Evolutionary conservation across 2,329 filamentous ascomycete species (phyloP).

Genomic region (Pestalotiopsis sp.): DNA sequence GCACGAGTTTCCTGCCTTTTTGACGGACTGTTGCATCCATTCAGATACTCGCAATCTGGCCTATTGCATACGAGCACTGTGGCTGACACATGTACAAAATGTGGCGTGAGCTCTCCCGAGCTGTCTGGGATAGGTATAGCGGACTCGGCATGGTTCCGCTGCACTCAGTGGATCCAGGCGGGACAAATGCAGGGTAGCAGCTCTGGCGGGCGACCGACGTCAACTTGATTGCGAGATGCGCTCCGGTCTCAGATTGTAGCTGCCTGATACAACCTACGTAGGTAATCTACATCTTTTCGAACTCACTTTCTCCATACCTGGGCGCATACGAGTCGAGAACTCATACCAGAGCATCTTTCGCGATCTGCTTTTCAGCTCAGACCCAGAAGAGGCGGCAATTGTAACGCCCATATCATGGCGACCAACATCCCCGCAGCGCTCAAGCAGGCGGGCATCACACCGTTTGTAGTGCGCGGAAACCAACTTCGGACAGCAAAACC

Average conservation of each 20-base stretch:
- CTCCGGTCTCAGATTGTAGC: neutral
- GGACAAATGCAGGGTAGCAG: neutral
- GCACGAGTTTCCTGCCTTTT: neutral
- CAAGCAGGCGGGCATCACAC: constrained; percentile 78
- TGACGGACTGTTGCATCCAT: neutral
- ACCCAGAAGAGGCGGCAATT: neutral
- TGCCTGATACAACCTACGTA: neutral
- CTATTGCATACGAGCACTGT: neutral
- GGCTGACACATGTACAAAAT: constrained; percentile 10
- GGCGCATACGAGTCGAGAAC: neutral
- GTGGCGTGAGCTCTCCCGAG: constrained; percentile 29
- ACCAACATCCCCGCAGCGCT: constrained; percentile 71
- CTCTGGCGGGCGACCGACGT: neutral
- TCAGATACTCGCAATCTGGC: constrained; percentile 6
- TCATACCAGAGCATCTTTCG: neutral
- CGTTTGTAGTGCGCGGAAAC: constrained; percentile 79
- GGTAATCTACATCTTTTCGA: neutral
- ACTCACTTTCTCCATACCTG: neutral
- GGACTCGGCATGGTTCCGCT: neutral
- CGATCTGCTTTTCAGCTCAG: neutral
- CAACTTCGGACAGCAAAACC: constrained; percentile 87
- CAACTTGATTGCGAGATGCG: neutral
- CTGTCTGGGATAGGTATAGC: neutral
- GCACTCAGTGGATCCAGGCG: neutral
- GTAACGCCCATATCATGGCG: constrained; percentile 60